These are phyloP conservation scores for Smallanthus sonchifolius DNA, from an alignment of 129 eudicot species.

Conservation along the genomic window DNA sequence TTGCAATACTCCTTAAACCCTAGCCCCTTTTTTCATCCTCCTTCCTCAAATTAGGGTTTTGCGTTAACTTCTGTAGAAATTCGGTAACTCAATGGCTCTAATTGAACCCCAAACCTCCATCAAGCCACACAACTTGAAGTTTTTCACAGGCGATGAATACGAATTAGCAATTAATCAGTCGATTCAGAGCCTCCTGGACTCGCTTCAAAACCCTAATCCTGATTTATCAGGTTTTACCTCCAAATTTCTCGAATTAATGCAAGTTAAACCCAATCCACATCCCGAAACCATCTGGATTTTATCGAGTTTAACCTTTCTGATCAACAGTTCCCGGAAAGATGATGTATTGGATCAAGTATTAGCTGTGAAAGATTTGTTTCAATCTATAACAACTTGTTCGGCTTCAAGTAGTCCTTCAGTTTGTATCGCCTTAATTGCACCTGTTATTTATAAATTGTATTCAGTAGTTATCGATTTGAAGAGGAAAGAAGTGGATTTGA, in stretches of 20 bases:
- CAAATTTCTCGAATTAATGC: conserved; percentile 47
- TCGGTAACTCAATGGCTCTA: conserved; percentile 29
- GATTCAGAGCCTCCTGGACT: conserved; percentile 43
- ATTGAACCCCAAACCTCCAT: conserved; percentile 22
- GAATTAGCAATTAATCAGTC: conserved; percentile 41
- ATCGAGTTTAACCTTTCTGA: conserved; percentile 40
- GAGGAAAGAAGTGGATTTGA: conserved; percentile 36
- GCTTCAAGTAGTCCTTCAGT: conserved; percentile 45
- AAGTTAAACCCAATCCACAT: conserved; percentile 48
- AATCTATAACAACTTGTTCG: conserved; percentile 44
- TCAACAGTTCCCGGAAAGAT: conserved; percentile 23
- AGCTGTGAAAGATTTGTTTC: conserved; percentile 53
- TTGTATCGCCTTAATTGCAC: conserved; percentile 47
- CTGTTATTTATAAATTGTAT: conserved; percentile 47
- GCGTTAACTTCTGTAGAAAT: background rate
- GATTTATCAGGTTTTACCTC: conserved; percentile 34
- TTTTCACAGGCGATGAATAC: conserved; percentile 46
- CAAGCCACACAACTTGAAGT: conserved; percentile 16
- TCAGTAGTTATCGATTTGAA: conserved; percentile 36
- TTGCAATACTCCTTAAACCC: conserved; percentile 31
- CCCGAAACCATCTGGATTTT: conserved; percentile 74
- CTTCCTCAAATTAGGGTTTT: conserved; percentile 42
- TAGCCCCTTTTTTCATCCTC: background rate
- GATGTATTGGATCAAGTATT: conserved; percentile 38
- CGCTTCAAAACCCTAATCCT: conserved; percentile 33